phyloP scores from a whole-genome alignment of 257 asterid species.

The Linaria vulgaris region DNA sequence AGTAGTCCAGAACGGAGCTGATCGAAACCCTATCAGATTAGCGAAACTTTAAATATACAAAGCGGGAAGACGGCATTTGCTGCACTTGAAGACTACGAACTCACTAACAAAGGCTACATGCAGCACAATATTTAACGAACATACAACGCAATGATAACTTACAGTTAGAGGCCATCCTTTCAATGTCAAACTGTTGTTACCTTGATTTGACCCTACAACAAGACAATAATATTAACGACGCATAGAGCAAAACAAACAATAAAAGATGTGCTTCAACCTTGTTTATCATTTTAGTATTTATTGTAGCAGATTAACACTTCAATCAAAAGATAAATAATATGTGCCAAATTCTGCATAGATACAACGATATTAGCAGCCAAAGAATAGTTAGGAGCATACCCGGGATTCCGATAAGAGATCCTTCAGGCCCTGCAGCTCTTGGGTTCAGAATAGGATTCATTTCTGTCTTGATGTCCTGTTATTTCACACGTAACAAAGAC shows the following conservation, averaged over 20 bases:
- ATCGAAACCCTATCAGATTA: conserved; percentile 62
- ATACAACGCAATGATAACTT: conserved; percentile 35
- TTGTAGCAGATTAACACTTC: not conserved
- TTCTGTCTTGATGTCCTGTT: conserved; percentile 86
- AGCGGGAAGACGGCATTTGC: too few species aligned
- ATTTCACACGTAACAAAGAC: conserved; percentile 13
- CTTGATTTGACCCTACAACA: conserved; percentile 87
- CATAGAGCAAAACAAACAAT: conserved; percentile 14
- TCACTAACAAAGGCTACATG: too few species aligned
- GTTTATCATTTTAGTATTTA: too few species aligned
- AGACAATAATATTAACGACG: conserved; percentile 22
- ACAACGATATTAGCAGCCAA: not conserved
- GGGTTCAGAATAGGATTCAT: conserved; percentile 83
- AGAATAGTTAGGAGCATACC: conserved; percentile 41
- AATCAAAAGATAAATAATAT: too few species aligned
- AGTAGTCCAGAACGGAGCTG: conserved; percentile 91
- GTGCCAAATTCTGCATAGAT: too few species aligned
- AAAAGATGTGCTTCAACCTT: not conserved
- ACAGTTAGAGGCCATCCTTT: conserved; percentile 99
- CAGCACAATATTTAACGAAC: not conserved
- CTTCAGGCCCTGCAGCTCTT: conserved; percentile 78
- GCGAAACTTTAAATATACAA: not conserved
- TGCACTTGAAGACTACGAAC: too few species aligned
- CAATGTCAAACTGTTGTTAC: conserved; percentile 89
- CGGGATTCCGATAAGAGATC: conserved; percentile 86